phyloP scores from a whole-genome alignment of 2,329 filamentous ascomycete genomes.

The Pyricularia sp. region DNA sequence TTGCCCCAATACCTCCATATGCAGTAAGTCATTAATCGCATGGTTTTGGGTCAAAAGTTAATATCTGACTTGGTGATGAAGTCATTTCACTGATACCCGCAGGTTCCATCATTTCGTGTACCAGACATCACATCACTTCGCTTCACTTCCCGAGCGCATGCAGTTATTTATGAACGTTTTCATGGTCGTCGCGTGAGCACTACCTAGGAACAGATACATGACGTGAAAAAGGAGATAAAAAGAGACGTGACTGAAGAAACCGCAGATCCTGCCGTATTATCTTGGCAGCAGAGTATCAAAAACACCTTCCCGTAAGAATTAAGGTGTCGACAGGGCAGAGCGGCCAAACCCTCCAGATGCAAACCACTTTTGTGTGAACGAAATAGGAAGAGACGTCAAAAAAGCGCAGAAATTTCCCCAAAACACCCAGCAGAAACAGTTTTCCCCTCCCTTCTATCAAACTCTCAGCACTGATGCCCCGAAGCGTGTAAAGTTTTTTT shows the following conservation, averaged over 20 bases:
- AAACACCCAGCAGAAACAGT: constrained; percentile 4
- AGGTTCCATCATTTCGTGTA: too few species aligned
- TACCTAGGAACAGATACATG: constrained; percentile 5
- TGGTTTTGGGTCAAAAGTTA: too few species aligned
- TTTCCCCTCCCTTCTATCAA: constrained; percentile 10
- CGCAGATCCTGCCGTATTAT: constrained; percentile 5
- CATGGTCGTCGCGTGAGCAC: constrained; percentile 4
- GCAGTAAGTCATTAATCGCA: too few species aligned
- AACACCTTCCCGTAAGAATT: constrained; percentile 4
- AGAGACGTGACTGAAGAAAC: constrained; percentile 3
- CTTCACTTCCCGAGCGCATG: neutral
- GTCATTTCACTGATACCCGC: too few species aligned
- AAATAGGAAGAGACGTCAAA: neutral
- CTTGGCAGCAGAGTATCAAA: constrained; percentile 3
- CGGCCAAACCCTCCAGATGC: constrained; percentile 5
- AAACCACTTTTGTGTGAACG: constrained; percentile 4
- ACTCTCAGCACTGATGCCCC: constrained; percentile 9
- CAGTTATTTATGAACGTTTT: neutral
- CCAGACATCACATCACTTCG: neutral
- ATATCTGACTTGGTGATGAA: neutral
- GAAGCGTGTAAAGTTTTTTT: constrained; percentile 6
- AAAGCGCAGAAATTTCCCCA: constrained; percentile 1
- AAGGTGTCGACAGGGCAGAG: constrained; percentile 4
- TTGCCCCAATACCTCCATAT: neutral
- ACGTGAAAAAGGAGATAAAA: neutral